Evolutionary conservation across 2,329 filamentous ascomycete species (phyloP), one percentile per base, ranked within the genome.

Genomic region (Rhinocladiella mackenziei): DNA sequence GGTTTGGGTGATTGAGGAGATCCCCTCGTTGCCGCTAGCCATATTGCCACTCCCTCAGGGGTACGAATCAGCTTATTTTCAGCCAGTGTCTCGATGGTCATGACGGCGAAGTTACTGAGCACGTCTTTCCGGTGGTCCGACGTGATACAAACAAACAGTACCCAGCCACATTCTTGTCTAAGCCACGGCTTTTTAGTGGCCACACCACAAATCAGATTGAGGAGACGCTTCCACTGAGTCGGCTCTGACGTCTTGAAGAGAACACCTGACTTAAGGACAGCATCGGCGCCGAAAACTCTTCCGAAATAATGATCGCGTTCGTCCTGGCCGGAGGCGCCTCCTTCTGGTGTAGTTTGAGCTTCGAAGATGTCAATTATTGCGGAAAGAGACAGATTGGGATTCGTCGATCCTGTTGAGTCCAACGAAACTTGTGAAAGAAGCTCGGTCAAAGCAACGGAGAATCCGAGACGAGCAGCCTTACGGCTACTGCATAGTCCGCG

Each of bases 401-500:
- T 15, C 13, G 61, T 62, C 10, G 64, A 56, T 6, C 59, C 52
- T 42, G 60, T 48, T 38, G 61, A 28, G 3, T 54, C 40, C 1
- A 58, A 78, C 58, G 84, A 85, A 4, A 89, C 67, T 58, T 91
- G 80, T 3, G 78, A 74, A 32, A 95, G 63, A 6, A 94, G 70
- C 65, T 96, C 89, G 0, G 89, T 84, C 55, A 97, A 70, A 0
- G 91, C 91, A 43, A 96, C 75, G 41, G 88, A 94, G 63, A 94
- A 96, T 3, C 92, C 92, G 38, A 92, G 70, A 18, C 92, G 78
- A 13, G 91, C 88, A 9, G 86, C 87, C 68, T 95, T 95, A 45
- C 88, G 82, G 42, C 88, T 84, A 62, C 89, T 96, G 50, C 89
- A 89, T 13, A 97, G 79, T 29, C 92, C 92, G 42, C 86, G 81